Evolutionary conservation across 2,329 filamentous ascomycete species (phyloP).

Genomic region (Daldinia sp.): DNA sequence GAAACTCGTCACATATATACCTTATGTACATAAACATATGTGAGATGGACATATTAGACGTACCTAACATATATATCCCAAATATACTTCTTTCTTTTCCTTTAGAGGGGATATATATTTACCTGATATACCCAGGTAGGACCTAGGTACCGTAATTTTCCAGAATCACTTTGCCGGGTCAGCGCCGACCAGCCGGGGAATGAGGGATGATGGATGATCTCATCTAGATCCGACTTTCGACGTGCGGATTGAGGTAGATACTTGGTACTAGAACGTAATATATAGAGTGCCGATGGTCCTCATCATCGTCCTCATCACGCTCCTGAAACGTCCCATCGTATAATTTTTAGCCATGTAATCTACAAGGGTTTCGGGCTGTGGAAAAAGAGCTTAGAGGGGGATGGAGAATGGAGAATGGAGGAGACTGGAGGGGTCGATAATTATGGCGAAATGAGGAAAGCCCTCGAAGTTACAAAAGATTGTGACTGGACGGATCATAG

Average conservation of each 20-base stretch:
- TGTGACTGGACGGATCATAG: conserved; percentile 27
- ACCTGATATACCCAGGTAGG: no score
- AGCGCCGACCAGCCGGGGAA: conserved; percentile 1
- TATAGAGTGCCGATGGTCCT: neutral
- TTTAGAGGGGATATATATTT: neutral
- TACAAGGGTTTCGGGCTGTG: conserved; percentile 26
- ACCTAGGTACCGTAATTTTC: neutral
- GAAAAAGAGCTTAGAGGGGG: neutral
- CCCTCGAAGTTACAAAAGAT: conserved; percentile 20
- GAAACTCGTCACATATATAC: conserved; percentile 27
- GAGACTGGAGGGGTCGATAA: conserved; percentile 24
- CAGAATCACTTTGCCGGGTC: conserved; percentile 25
- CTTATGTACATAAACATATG: neutral
- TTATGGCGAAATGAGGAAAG: conserved; percentile 35
- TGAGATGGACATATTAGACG: neutral
- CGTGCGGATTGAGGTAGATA: no score
- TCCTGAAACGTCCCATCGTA: conserved; percentile 29
- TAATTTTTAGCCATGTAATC: neutral
- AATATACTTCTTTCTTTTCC: neutral
- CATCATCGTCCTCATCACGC: conserved; percentile 1
- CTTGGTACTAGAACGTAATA: neutral
- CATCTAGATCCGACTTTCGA: conserved; percentile 24
- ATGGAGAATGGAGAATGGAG: no score
- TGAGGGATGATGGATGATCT: conserved; percentile 31
- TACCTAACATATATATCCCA: neutral